Base-by-base conservation (phyloP, 75 land plant genomes). In the Sequoiadendron giganteum region DNA sequence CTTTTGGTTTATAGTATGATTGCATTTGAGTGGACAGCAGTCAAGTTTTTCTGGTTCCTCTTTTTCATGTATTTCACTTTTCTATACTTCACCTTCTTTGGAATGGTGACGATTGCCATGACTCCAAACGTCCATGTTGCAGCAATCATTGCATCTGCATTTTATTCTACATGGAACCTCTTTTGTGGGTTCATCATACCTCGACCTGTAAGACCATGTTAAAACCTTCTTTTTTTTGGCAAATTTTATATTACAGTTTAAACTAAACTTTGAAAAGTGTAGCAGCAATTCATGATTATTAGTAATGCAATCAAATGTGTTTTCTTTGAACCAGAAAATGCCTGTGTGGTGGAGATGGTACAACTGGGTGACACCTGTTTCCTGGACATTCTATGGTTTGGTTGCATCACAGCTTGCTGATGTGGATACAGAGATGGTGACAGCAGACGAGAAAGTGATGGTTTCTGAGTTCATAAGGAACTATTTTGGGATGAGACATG, bases 51-150 rank as follows among this genome's bases (percentile, higher is more conserved):
- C 52, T 48, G 52, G 52, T 48, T 10, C 52, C 52, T 48, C 13
- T 48, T 91, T 89, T 84, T 94, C 83, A 89, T 85, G 80, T 97
- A 88, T 93, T 93, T 95, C 94, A 91, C 97, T 25, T 92, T 96
- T 88, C 91, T 96, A 19, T 93, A 92, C 90, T 96, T 93, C 93
- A 96, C 99, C 3, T 95, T 94, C 90, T 95, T 94, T 49, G 98
- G 98, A 55, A 97, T 97, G 98, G 91, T 96, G 97, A 90, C 95
- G 34, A 96, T 96, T 15, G 89, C 96, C 82, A 90, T 96, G 85
- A 95, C 97, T 11, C 99, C 99, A 72, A 97, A 95, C 85, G 89
- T 89, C 21, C 91, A 96, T 43, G 88, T 97, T 73, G 97, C 97
- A 14, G 52, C 52, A 48, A 48, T 48, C 1, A 48, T 48, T 48